These are phyloP conservation scores for Yamadazyma membranifaciens DNA, from an alignment of 1,139 yeast species.

Conservation along the genomic window DNA sequence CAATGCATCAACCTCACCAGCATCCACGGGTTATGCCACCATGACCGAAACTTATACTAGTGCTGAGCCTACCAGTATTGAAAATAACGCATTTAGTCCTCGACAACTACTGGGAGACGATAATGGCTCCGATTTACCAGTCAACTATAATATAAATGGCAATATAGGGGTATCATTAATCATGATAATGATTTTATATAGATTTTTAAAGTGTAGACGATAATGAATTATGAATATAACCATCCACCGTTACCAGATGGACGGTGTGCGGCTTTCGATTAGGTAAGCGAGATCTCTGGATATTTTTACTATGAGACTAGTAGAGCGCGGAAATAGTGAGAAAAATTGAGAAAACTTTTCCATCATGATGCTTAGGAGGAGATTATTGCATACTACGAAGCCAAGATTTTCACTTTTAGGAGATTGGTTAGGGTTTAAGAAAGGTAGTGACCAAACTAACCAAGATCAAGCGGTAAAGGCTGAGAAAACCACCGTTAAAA, in stretches of 20 bases:
- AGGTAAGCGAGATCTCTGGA: too few relatives aligned
- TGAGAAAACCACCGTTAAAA: conserved; percentile 16
- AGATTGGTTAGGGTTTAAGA: conserved; percentile 21
- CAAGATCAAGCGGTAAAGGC: conserved; percentile 10
- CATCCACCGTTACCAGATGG: background rate
- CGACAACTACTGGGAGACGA: background rate
- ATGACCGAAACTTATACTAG: conserved; percentile 1
- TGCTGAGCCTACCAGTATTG: conserved; percentile 8
- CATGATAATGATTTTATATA: conserved; percentile 1
- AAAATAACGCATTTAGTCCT: conserved; percentile 4
- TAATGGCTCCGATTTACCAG: background rate
- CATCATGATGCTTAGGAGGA: conserved; percentile 6
- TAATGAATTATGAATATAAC: conserved; percentile 3
- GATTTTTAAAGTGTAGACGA: conserved; percentile 4
- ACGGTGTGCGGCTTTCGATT: too few relatives aligned
- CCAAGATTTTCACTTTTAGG: conserved; percentile 18
- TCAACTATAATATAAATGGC: background rate
- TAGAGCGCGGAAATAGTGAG: too few relatives aligned
- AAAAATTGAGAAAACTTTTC: conserved; percentile 5
- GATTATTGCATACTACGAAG: conserved; percentile 14
- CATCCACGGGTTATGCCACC: background rate
- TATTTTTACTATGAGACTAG: too few relatives aligned
- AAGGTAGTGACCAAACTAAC: conserved; percentile 1
- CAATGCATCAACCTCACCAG: conserved; percentile 1
- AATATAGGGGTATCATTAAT: conserved; percentile 2